Percentiles rank a stretch among this genome's conserved stretches.
Evolutionary conservation across 192 early-diverging fungal genomes (phyloP).

Genomic region (Physocladia obscura): DNA sequence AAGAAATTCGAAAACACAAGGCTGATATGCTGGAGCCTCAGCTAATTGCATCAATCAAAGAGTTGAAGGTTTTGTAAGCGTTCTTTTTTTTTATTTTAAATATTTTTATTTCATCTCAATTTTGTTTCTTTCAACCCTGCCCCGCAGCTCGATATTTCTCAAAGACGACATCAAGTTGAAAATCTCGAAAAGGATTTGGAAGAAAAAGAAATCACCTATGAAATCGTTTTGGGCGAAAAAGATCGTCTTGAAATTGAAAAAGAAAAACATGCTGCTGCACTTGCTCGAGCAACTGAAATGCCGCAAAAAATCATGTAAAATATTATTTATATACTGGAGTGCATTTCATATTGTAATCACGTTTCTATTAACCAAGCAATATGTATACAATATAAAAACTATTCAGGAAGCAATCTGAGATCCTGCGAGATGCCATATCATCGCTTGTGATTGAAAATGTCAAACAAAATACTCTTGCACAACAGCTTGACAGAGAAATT

Average conservation of each 20-base stretch:
- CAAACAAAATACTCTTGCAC: slow-evolving; percentile 49
- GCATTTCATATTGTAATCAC: background rate
- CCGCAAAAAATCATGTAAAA: slow-evolving; percentile 61
- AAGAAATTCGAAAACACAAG: slow-evolving; percentile 63
- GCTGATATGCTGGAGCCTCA: slow-evolving; percentile 68
- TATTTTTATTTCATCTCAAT: slow-evolving; percentile 1
- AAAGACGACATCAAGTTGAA: slow-evolving; percentile 61
- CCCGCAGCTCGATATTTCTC: slow-evolving; percentile 56
- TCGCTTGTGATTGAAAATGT: slow-evolving; percentile 57
- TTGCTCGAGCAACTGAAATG: slow-evolving; percentile 57
- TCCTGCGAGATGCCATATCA: slow-evolving; percentile 57
- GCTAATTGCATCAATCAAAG: slow-evolving; percentile 60
- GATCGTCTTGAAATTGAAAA: slow-evolving; percentile 58
- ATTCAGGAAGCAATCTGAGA: slow-evolving; percentile 56
- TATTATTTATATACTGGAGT: slow-evolving; percentile 3
- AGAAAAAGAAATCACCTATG: slow-evolving; percentile 60
- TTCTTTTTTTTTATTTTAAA: background rate
- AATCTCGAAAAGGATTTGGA: slow-evolving; percentile 66
- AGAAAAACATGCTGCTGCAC: slow-evolving; percentile 53
- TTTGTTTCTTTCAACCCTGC: slow-evolving; percentile 18
- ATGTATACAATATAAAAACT: background rate
- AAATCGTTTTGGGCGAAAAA: slow-evolving; percentile 52
- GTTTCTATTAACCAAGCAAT: background rate
- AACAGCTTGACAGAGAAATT: slow-evolving; percentile 59
- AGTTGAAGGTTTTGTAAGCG: slow-evolving; percentile 49